phyloP scores from a whole-genome alignment of 2,329 filamentous ascomycete genomes.

The Dactylonectria macrodidyma region DNA sequence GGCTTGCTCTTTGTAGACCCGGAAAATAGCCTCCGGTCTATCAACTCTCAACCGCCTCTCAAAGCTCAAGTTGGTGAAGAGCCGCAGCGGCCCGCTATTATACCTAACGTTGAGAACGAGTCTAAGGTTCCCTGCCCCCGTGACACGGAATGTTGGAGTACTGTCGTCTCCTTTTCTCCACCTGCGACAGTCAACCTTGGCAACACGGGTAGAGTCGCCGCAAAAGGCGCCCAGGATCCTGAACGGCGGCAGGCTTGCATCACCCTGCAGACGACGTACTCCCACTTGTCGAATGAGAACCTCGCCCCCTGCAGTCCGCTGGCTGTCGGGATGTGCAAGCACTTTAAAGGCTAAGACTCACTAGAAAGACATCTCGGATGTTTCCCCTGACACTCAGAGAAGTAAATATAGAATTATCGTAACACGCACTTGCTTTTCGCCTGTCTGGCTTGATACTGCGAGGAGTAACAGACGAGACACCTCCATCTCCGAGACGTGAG shows the following conservation, averaged over 20 bases:
- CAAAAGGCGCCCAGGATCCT: conserved; percentile 27
- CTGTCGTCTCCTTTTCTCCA: conserved; percentile 26
- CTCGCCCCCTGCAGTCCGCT: conserved; percentile 21
- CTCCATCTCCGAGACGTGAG: conserved; percentile 33
- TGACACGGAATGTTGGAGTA: conserved; percentile 6
- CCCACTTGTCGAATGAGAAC: conserved; percentile 35
- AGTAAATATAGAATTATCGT: conserved; percentile 26
- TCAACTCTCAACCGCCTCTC: neutral
- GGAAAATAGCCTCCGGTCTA: neutral
- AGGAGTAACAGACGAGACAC: conserved; percentile 41
- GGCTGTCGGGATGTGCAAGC: conserved; percentile 41
- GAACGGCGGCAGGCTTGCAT: conserved; percentile 36
- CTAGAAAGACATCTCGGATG: conserved; percentile 28
- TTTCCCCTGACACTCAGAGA: conserved; percentile 26
- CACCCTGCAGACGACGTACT: conserved; percentile 39
- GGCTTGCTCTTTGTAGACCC: neutral
- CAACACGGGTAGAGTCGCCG: conserved; percentile 29
- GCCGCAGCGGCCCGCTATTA: conserved; percentile 4
- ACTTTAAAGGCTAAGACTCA: conserved; percentile 37
- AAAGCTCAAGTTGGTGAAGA: neutral
- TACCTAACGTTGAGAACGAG: neutral
- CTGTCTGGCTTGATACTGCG: conserved; percentile 30
- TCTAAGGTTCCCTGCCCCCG: conserved; percentile 15
- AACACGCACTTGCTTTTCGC: conserved; percentile 13
- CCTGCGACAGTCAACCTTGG: conserved; percentile 33